phyloP scores from a whole-genome alignment of 2,329 filamentous ascomycete genomes.

The Diaporthe vexans region DNA sequence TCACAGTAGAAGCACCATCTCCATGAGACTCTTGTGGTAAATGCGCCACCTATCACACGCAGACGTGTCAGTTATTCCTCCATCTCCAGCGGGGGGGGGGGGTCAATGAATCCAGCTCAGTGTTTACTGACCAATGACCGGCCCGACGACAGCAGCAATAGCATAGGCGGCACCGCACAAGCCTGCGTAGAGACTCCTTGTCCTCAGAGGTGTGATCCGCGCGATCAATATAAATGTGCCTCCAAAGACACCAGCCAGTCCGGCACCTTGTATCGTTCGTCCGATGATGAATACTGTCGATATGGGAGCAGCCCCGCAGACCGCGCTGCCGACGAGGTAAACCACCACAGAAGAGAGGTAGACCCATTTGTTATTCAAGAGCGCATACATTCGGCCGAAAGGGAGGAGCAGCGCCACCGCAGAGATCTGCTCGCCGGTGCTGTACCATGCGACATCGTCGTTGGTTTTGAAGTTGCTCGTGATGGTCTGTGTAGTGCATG shows the following conservation, averaged over 20 bases:
- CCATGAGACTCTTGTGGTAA: conserved; percentile 9
- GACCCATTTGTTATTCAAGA: conserved; percentile 14
- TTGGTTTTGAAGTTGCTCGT: conserved; percentile 12
- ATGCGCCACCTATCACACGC: neutral
- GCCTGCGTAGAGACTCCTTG: conserved; percentile 2
- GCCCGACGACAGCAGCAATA: conserved; percentile 12
- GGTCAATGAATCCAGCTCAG: neutral
- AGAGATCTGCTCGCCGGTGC: conserved; percentile 6
- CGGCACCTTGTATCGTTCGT: neutral
- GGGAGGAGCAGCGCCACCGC: conserved; percentile 18
- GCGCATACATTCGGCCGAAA: conserved; percentile 4
- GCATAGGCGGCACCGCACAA: conserved; percentile 4
- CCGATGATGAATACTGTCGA: conserved; percentile 5
- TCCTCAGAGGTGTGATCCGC: conserved; percentile 10
- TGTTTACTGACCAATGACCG: neutral
- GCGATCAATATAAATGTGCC: conserved; percentile 9
- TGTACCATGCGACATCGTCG: conserved; percentile 16
- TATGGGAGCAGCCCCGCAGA: neutral
- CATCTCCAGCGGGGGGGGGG: neutral
- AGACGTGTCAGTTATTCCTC: neutral
- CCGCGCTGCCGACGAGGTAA: neutral
- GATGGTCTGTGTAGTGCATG: neutral
- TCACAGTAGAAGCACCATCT: conserved; percentile 8
- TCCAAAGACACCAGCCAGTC: conserved; percentile 14
- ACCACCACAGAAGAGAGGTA: neutral